Percentiles rank a stretch among this genome's conserved stretches.
Conservation (phyloP, 2,329 filamentous ascomycete genomes). For the Xylaria multiplex region DNA sequence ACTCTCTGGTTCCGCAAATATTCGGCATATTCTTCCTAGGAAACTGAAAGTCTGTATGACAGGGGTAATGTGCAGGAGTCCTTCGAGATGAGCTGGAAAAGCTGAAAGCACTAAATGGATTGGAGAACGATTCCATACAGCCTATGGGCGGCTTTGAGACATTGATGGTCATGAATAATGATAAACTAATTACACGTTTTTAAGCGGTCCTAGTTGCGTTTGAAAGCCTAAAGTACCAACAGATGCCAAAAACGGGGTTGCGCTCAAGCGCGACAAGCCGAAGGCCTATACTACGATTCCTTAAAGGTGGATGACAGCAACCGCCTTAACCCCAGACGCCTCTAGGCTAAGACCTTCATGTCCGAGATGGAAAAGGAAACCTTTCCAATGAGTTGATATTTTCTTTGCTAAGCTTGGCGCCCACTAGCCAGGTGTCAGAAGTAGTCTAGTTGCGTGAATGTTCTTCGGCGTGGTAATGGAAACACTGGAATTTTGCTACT, state of each 20-base stretch:
- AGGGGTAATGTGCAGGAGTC: neutral
- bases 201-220: neutral
- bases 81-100: slow-evolving; percentile 2
- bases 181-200: neutral
- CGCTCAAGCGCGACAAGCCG: neutral
- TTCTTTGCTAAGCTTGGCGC: neutral
- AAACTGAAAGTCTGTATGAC: slow-evolving; percentile 4
- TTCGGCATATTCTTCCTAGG: slow-evolving; percentile 13
- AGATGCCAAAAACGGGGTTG: neutral
- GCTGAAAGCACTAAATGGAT: neutral
- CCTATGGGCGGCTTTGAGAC: slow-evolving; percentile 3
- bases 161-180: slow-evolving; percentile 13
- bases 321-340: slow-evolving; percentile 5
- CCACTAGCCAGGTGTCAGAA: too few relatives aligned
- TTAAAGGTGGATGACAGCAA: neutral
- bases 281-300: slow-evolving; percentile 9
- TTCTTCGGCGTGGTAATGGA: too few relatives aligned
- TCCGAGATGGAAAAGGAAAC: slow-evolving; percentile 6
- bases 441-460: too few relatives aligned
- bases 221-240: neutral
- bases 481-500: too few relatives aligned
- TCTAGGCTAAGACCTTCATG: slow-evolving; percentile 11
- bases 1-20: too few relatives aligned
- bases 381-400: neutral
- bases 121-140: neutral